These are phyloP conservation scores for Globisporangium viniferum DNA, from an alignment of 352 stramenopile genomes.

Conservation along the genomic window DNA sequence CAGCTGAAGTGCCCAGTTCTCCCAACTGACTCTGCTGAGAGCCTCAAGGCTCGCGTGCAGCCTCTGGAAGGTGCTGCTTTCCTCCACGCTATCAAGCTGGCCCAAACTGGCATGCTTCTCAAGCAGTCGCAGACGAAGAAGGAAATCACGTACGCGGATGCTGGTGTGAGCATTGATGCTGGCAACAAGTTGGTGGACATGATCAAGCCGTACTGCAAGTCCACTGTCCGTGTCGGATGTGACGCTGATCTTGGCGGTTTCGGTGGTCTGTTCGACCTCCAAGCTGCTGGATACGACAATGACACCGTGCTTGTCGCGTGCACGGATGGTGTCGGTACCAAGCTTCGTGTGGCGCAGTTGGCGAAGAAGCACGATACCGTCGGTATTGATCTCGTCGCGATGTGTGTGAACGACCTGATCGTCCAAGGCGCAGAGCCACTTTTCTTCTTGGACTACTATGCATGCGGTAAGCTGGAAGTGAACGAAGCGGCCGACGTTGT, in stretches of 20 bases:
- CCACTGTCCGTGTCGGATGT: slow-evolving; percentile 92
- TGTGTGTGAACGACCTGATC: slow-evolving; percentile 99
- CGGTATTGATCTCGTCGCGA: slow-evolving; percentile 98
- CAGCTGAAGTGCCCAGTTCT: slow-evolving; percentile 94
- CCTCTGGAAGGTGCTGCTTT: slow-evolving; percentile 95
- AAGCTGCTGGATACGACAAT: slow-evolving; percentile 94
- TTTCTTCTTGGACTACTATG: slow-evolving; percentile 99
- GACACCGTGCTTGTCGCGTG: slow-evolving; percentile 98
- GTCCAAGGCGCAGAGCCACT: slow-evolving; percentile 98
- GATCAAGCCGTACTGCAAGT: slow-evolving; percentile 99
- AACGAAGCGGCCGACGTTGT: slow-evolving; percentile 94
- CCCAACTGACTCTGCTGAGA: slow-evolving; percentile 90
- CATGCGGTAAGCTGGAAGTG: slow-evolving; percentile 95
- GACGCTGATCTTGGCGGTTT: slow-evolving; percentile 97
- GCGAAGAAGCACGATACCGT: slow-evolving; percentile 94
- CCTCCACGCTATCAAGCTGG: slow-evolving; percentile 76
- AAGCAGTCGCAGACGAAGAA: slow-evolving; percentile 66
- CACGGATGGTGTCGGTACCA: slow-evolving; percentile 98
- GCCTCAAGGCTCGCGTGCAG: slow-evolving; percentile 97
- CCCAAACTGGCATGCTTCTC: slow-evolving; percentile 62
- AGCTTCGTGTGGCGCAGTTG: slow-evolving; percentile 90
- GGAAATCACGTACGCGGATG: slow-evolving; percentile 96
- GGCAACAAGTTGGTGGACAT: slow-evolving; percentile 95
- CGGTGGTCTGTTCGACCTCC: slow-evolving; percentile 97
- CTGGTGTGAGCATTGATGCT: slow-evolving; percentile 98